Conservation (phyloP, 2,329 filamentous ascomycete genomes). For the Sphaerulina populicola region DNA sequence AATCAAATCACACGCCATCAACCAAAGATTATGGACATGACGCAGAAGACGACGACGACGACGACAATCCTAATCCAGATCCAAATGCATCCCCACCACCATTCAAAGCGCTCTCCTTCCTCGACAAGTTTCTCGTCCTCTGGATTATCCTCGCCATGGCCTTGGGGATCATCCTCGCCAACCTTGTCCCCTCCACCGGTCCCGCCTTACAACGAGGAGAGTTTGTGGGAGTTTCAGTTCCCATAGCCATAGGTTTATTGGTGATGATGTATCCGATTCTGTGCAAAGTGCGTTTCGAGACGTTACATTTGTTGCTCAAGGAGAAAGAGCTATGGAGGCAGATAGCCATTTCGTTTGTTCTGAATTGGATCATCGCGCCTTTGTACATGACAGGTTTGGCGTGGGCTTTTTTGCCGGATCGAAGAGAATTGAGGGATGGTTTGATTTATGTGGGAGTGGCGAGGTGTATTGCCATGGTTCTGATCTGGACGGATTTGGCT, state of each 20-base stretch:
- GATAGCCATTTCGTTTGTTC: slow-evolving; percentile 63
- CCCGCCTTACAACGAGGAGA: slow-evolving; percentile 59
- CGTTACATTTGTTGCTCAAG: slow-evolving; percentile 57
- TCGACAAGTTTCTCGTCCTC: slow-evolving; percentile 41
- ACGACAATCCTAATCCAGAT: neutral
- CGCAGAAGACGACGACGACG: neutral
- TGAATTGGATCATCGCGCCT: slow-evolving; percentile 79
- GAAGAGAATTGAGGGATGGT: slow-evolving; percentile 47
- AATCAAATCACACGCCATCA: neutral
- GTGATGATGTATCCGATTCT: slow-evolving; percentile 95
- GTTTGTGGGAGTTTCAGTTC: slow-evolving; percentile 62
- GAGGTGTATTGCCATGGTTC: slow-evolving; percentile 79
- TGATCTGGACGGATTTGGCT: slow-evolving; percentile 72
- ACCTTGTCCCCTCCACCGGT: slow-evolving; percentile 58
- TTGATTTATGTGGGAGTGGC: slow-evolving; percentile 76
- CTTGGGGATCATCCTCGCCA: slow-evolving; percentile 65
- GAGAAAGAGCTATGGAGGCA: slow-evolving; percentile 64
- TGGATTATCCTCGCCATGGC: slow-evolving; percentile 74
- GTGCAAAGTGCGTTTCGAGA: slow-evolving; percentile 75
- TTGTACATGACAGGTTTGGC: slow-evolving; percentile 69
- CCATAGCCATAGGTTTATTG: slow-evolving; percentile 62
- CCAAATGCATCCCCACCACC: slow-evolving; percentile 10
- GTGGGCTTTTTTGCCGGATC: slow-evolving; percentile 52
- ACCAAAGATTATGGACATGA: neutral
- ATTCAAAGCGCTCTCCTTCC: slow-evolving; percentile 37